Base-by-base conservation (phyloP, 2,329 filamentous ascomycete genomes). In the Colletotrichum lindemuthianum region DNA sequence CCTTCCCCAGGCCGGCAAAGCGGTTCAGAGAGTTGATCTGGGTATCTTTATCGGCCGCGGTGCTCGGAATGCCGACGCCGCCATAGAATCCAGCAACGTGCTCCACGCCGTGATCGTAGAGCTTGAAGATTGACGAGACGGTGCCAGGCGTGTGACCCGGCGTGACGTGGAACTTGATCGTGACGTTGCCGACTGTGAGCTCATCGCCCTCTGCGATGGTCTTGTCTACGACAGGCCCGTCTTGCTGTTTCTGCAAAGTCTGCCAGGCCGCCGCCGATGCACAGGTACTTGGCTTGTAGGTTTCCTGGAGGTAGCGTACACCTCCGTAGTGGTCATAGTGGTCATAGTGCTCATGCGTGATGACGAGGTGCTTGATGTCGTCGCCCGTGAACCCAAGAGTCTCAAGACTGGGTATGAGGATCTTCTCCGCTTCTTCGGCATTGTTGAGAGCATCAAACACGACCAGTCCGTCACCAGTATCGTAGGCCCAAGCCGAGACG, bases 301-400 rank as follows among this genome's bases (percentile, higher is more conserved):
- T 70, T 8, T 72, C 64, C 45, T 74, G 70, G 0, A 73, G 60
- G 53, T 69, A 74, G 6, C 63, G 48, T 0, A 63, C 71, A 2
- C 72, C 72, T 9, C 72, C 72, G 9, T 72, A 73, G 60, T 74
- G 72, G 54, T 73, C 72, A 13, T 72, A 73, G 60, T 74, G 72
- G 54, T 73, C 72, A 13, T 58, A 68, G 49, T 74, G 72, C 65
- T 73, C 72, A 37, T 74, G 72, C 1, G 71, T 73, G 53, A 73
- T 69, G 60, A 73, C 50, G 1, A 74, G 51, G 8, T 68, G 70
- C 48, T 81, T 70, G 12, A 74, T 68, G 47, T 73, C 70, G 7
- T n/a, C 45, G 9, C 67, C 67, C 0, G 52, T 51, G 54, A 67
- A 73, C 2, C 70, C 70, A 13, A 72, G 69, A 2, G 57, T 47